Conservation (phyloP, 2,329 filamentous ascomycete genomes). For the Teratosphaeria destructans region DNA sequence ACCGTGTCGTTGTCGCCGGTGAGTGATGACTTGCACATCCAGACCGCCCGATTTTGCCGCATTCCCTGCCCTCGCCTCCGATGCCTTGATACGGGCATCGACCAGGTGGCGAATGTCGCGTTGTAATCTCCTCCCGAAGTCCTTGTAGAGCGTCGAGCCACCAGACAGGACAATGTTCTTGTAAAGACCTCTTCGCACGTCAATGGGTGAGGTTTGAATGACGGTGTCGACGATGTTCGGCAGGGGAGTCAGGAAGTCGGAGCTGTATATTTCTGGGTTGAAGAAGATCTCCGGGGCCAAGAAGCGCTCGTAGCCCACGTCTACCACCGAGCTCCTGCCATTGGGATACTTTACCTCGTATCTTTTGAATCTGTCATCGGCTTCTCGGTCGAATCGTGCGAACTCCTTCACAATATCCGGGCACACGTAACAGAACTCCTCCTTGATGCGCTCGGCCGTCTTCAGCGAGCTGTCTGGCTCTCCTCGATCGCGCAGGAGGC, state of each 20-base stretch:
- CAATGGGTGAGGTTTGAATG: constrained; percentile 95
- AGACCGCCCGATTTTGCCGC: constrained; percentile 87
- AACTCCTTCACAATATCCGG: constrained; percentile 99
- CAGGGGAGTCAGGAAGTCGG: constrained; percentile 91
- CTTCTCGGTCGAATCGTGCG: constrained; percentile 83
- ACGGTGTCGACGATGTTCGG: constrained; percentile 91
- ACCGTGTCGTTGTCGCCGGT: constrained; percentile 93
- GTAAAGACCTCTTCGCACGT: constrained; percentile 92
- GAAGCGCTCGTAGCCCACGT: constrained; percentile 96
- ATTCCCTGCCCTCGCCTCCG: constrained; percentile 72
- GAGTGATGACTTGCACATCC: constrained; percentile 93
- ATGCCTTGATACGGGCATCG: constrained; percentile 83
- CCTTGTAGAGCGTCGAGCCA: constrained; percentile 95
- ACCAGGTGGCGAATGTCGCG: constrained; percentile 95
- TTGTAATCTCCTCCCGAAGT: constrained; percentile 92
- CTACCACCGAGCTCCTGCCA: constrained; percentile 73
- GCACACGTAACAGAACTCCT: constrained; percentile 96
- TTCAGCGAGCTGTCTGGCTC: constrained; percentile 95
- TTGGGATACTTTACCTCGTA: constrained; percentile 80
- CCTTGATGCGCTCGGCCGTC: constrained; percentile 96
- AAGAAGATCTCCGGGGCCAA: constrained; percentile 98
- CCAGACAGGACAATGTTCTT: constrained; percentile 99
- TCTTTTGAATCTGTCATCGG: constrained; percentile 72
- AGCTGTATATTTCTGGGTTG: constrained; percentile 99
- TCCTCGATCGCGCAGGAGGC: constrained; percentile 84